Evolutionary conservation across 148 eudicot species (phyloP).

Genomic region (Drosera capensis): DNA sequence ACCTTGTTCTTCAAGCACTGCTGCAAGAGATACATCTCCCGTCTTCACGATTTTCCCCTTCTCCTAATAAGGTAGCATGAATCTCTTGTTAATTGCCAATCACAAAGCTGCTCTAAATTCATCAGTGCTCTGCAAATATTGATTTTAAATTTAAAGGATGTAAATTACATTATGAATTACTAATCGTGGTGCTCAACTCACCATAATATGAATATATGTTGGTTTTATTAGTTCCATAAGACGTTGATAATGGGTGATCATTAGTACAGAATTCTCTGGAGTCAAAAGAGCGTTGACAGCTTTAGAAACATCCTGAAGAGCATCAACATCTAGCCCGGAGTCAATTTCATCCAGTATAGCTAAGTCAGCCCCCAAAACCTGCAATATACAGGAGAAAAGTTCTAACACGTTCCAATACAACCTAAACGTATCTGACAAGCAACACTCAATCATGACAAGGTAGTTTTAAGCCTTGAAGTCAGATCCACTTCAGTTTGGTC

Average conservation of each 20-base stretch:
- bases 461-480: too few relatives aligned
- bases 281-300: slow-evolving; percentile 78
- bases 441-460: too few relatives aligned
- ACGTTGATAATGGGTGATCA: slow-evolving; percentile 90
- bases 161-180: neutral
- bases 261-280: slow-evolving; percentile 63
- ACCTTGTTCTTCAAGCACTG: slow-evolving; percentile 74
- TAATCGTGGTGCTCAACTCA: slow-evolving; percentile 16
- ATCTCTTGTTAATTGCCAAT: too few relatives aligned
- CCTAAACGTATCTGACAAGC: too few relatives aligned
- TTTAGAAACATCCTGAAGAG: slow-evolving; percentile 85
- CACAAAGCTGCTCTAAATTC: neutral
- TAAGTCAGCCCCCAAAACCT: slow-evolving; percentile 96
- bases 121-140: neutral
- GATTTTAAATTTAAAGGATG: neutral
- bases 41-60: slow-evolving; percentile 79
- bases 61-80: too few relatives aligned
- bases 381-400: slow-evolving; percentile 5
- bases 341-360: slow-evolving; percentile 93
- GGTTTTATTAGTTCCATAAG: slow-evolving; percentile 78
- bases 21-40: slow-evolving; percentile 78
- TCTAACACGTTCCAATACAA: neutral
- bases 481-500: too few relatives aligned
- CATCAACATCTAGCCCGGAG: slow-evolving; percentile 96
- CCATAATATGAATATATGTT: slow-evolving; percentile 78